A percentile compares a stretch with the other conserved stretches of the same genome.
phyloP scores from a whole-genome alignment of 768 basidiomycete species.

The Phlegmacium glaucopus region DNA sequence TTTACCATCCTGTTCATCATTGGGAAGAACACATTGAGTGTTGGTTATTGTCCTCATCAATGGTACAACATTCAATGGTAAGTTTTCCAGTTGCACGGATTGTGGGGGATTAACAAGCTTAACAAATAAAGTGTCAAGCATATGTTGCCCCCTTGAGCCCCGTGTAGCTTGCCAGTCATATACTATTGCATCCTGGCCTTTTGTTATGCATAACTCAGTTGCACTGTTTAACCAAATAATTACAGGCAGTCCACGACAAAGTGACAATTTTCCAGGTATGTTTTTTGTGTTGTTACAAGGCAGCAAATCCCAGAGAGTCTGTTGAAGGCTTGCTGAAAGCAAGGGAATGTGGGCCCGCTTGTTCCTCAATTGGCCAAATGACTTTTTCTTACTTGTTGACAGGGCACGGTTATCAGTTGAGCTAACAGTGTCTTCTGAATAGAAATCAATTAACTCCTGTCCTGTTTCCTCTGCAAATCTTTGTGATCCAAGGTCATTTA shows the following conservation, averaged over 20 bases:
- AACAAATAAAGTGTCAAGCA: constrained; percentile 29
- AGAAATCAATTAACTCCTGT: constrained; percentile 22
- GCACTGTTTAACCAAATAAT: constrained; percentile 29
- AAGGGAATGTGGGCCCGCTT: background rate
- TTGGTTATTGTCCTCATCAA: constrained; percentile 4
- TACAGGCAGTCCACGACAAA: constrained; percentile 31
- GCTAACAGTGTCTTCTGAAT: constrained; percentile 19
- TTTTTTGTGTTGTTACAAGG: constrained; percentile 8
- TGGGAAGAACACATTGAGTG: constrained; percentile 12
- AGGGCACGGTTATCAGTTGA: background rate
- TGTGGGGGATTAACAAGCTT: constrained; percentile 20
- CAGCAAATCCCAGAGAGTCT: constrained; percentile 8
- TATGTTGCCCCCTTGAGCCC: constrained; percentile 14
- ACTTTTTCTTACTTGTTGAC: constrained; percentile 1
- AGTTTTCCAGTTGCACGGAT: constrained; percentile 18
- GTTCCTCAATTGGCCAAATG: background rate
- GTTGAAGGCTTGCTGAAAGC: background rate
- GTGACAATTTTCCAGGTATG: constrained; percentile 23
- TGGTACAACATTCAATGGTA: constrained; percentile 32
- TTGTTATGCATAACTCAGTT: constrained; percentile 32
- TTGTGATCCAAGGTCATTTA: constrained; percentile 23
- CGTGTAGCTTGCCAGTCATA: constrained; percentile 22
- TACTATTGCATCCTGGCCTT: constrained; percentile 31
- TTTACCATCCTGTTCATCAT: too few relatives aligned
- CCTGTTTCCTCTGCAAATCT: constrained; percentile 27